phyloP scores from a whole-genome alignment of 179 eudicot species.

The Sideroxylon spinosum region DNA sequence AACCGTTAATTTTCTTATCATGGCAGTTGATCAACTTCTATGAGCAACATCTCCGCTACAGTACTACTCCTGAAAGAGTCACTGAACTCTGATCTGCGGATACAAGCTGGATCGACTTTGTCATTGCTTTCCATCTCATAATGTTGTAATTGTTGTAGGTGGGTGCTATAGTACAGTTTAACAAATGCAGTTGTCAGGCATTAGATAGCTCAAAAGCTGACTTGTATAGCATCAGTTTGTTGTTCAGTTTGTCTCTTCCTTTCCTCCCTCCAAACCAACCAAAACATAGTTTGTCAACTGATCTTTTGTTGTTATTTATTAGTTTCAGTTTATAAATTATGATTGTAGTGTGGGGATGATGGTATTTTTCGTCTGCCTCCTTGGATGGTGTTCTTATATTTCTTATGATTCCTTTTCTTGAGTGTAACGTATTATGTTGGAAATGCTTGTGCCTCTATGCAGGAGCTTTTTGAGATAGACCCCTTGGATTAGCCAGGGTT shows the following conservation, averaged over 20 bases:
- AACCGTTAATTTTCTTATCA: conserved; percentile 1
- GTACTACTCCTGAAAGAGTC: conserved; percentile 21
- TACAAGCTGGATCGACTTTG: neutral
- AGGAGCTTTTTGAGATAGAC: too few species aligned
- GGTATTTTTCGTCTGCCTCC: neutral
- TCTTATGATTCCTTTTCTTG: neutral
- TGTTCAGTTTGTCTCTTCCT: neutral
- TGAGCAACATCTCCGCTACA: conserved; percentile 69
- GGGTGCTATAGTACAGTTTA: conserved; percentile 16
- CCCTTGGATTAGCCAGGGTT: too few species aligned
- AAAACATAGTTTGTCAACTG: neutral
- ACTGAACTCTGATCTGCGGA: neutral
- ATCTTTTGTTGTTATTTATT: neutral
- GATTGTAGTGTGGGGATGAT: neutral
- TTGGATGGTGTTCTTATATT: neutral
- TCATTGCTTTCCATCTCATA: neutral
- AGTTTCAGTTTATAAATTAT: neutral
- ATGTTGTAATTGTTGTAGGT: conserved; percentile 24
- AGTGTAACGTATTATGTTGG: neutral
- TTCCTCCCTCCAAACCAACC: neutral
- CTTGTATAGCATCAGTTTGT: conserved; percentile 12
- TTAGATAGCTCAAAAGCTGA: conserved; percentile 11
- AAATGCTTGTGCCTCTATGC: neutral
- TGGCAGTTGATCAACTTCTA: conserved; percentile 76
- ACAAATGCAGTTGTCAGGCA: conserved; percentile 5